Evolutionary conservation across 2,329 filamentous ascomycete genomes (phyloP), one percentile per base, ranked within the genome.

Genomic region (Aspergillus sp.): DNA sequence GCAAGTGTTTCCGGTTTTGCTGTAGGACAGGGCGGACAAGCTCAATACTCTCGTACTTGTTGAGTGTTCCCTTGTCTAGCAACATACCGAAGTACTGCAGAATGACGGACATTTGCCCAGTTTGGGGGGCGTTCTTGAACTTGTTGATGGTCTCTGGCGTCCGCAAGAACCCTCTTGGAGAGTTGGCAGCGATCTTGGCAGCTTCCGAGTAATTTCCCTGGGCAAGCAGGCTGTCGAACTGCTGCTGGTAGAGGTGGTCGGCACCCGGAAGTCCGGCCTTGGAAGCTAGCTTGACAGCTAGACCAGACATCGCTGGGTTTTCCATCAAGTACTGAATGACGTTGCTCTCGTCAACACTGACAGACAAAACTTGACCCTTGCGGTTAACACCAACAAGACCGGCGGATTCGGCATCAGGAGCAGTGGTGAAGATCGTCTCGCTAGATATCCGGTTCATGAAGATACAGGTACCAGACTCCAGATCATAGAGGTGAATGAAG

Each of bases 381-480:
- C 96, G 89, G 81, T 99, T 99, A 73, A 99, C 93, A 67, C 91
- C 92, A 53, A 99, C 85, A 62, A 99, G 89, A 68, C 96, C 96
- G 46, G 89, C 86, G 17, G 91, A 96, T 21, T 92, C 88, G 55
- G 85, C 84, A 73, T 99, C 95, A 37, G 88, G 81, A 47, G 91
- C 89, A 19, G 93, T 97, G 25, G 93, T 96, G 80, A 99, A 99
- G 74, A 99, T 98, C 25, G 95, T 99, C 74, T 99, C 95, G 81
- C 92, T 96, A 35, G 95, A 99, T 70, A 99, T 99, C 68, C 96
- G 90, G 83, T 99, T 99, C 92, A 99, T 96, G 85, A 97, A 99
- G 73, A 99, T 95, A 74, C 91, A 96, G 12, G 90, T 90, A 58
- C 91, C 96, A 7, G 90, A 95, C 81, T 99, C 96, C 57, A 99